Evolutionary conservation across 1,284 basidiomycete genomes (phyloP), one percentile per base, ranked within the genome.

Genomic region (Athelia psychrophila): DNA sequence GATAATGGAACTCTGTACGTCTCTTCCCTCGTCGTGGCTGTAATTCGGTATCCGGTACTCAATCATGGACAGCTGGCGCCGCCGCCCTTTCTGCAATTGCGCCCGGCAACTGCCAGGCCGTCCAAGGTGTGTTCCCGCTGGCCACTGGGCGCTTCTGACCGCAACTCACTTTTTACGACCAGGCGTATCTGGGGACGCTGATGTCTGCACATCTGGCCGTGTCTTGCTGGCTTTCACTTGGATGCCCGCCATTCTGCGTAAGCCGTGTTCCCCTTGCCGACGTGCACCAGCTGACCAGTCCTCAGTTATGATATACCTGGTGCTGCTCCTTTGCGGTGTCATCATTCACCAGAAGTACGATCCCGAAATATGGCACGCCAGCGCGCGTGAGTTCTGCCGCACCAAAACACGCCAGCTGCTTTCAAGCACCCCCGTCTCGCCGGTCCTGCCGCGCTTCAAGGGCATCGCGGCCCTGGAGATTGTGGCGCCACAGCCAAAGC

Each of bases 161-260:
- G 24, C 35, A 8, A 24, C 19, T 22, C 40, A 51, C n/a, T n/a
- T n/a, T 15, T 12, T 27, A 16, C 48, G n/a, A 50, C 46, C 54
- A 42, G 36, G 56, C 63, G 60, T 47, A 47, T 50, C 54, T 20
- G 32, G 52, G 15, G 38, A 60, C 32, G 52, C 58, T 48, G 66
- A 64, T 54, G 64, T 68, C 13, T 91, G 88, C 62, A 64, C 66
- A 9, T 87, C 88, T n/a, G 72, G 74, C 19, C 72, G 65, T 50
- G 71, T 85, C 23, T 68, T 89, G 32, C 64, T 83, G 56, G 83
- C 76, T 3, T 87, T 88, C 60, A 73, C 80, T 40, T 91, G 88
- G 88, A 69, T 79, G 32, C 77, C 72, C 58, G 73, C 80, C 32
- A 62, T 75, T 33, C 70, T 75, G 42, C 63, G 87, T 91, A 58